Conservation (phyloP, 495 filamentous ascomycete species). For the Podospora pseudopauciseta region DNA sequence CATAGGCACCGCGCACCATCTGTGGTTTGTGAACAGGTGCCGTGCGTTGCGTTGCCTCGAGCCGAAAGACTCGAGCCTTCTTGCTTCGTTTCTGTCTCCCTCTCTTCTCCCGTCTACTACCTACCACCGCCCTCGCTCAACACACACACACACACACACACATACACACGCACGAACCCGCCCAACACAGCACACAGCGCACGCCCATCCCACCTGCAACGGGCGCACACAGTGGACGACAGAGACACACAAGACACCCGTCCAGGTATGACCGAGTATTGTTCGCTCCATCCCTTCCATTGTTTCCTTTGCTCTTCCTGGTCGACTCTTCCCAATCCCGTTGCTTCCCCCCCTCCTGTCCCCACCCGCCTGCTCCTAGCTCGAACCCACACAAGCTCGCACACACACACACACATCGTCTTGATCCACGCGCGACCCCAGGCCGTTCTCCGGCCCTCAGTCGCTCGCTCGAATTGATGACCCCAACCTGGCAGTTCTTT, state of each 20-base stretch:
- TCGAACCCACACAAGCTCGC: conserved; percentile 9
- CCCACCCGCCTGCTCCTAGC: conserved; percentile 12
- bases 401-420: conserved; percentile 1
- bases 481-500: conserved; percentile 15
- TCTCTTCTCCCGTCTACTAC: neutral
- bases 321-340: conserved; percentile 2
- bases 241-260: neutral
- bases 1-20: neutral
- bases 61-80: neutral
- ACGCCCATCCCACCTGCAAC: neutral
- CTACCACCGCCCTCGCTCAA: neutral
- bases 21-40: neutral
- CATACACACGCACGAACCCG: neutral
- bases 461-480: conserved; percentile 25
- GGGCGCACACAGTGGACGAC: neutral
- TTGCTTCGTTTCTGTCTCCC: neutral
- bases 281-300: neutral
- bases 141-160: neutral
- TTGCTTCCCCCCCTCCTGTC: neutral
- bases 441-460: conserved; percentile 8
- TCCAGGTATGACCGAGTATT: conserved; percentile 2
- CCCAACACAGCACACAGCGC: neutral
- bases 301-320: neutral
- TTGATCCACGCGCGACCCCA: conserved; percentile 16
- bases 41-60: neutral